Evolutionary conservation across 2,329 filamentous ascomycete species (phyloP).

Genomic region (Paracoccidioides brasiliensis): DNA sequence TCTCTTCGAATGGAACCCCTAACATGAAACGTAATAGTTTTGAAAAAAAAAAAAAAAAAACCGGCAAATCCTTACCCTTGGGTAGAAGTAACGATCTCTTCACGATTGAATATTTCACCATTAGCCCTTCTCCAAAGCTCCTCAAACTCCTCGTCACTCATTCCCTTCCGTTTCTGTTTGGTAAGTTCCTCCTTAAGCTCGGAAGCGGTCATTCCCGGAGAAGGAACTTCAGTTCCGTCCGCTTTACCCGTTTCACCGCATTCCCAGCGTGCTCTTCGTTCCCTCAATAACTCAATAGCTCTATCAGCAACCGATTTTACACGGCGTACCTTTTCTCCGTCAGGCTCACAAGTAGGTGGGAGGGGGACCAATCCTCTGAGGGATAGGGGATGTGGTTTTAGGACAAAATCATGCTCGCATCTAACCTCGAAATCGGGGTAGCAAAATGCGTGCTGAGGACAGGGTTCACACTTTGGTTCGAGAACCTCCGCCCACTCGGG

Average conservation of each 20-base stretch:
- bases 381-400: conserved; percentile 71
- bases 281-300: conserved; percentile 72
- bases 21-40: neutral
- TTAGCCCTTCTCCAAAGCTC: conserved; percentile 51
- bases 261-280: conserved; percentile 78
- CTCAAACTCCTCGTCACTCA: conserved; percentile 81
- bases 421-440: conserved; percentile 61
- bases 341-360: conserved; percentile 83
- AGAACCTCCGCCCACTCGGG: conserved; percentile 60
- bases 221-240: conserved; percentile 45
- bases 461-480: conserved; percentile 75
- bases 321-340: conserved; percentile 78
- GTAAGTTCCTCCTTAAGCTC: conserved; percentile 66
- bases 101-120: conserved; percentile 39
- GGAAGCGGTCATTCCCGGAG: conserved; percentile 53
- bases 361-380: conserved; percentile 70
- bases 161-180: conserved; percentile 64
- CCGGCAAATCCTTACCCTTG: conserved; percentile 46
- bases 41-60: neutral
- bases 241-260: conserved; percentile 61
- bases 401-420: conserved; percentile 78
- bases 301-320: conserved; percentile 80
- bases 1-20: neutral
- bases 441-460: conserved; percentile 82
- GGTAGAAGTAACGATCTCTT: conserved; percentile 45